phyloP scores from a whole-genome alignment of 2,329 filamentous ascomycete species.

The Colletotrichum trifolii region DNA sequence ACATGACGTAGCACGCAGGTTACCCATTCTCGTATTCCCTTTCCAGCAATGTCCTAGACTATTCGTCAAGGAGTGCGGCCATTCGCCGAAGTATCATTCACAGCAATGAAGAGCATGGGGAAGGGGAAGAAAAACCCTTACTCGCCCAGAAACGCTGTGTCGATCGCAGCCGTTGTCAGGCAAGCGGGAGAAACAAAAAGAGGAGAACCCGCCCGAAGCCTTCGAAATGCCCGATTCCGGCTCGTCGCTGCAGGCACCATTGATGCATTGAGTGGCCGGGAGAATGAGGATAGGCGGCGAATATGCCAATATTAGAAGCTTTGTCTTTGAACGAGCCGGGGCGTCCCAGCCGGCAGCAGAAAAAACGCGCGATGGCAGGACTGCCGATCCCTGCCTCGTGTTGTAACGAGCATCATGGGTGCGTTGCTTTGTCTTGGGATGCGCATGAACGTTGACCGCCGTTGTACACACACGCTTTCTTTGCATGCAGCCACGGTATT shows the following conservation, averaged over 20 bases:
- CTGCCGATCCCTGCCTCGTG: conserved; percentile 25
- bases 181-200: conserved; percentile 28
- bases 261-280: not conserved
- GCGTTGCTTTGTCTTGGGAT: not conserved
- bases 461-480: not conserved
- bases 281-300: not conserved
- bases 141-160: not conserved
- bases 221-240: conserved; percentile 27
- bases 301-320: conserved; percentile 30
- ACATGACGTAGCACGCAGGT: conserved; percentile 35
- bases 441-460: conserved; percentile 12
- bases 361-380: not conserved
- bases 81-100: no score
- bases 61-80: no score
- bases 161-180: conserved; percentile 24
- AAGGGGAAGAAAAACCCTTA: not conserved
- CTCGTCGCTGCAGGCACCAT: conserved; percentile 23
- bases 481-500: conserved; percentile 11
- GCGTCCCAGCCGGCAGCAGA: not conserved
- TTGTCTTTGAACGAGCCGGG: conserved; percentile 8
- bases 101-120: no score
- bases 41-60: not conserved
- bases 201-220: not conserved
- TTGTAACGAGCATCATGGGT: conserved; percentile 7
- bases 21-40: conserved; percentile 29